Base-by-base conservation (phyloP, 345 rosid species). In the Eucalyptus marginata region DNA sequence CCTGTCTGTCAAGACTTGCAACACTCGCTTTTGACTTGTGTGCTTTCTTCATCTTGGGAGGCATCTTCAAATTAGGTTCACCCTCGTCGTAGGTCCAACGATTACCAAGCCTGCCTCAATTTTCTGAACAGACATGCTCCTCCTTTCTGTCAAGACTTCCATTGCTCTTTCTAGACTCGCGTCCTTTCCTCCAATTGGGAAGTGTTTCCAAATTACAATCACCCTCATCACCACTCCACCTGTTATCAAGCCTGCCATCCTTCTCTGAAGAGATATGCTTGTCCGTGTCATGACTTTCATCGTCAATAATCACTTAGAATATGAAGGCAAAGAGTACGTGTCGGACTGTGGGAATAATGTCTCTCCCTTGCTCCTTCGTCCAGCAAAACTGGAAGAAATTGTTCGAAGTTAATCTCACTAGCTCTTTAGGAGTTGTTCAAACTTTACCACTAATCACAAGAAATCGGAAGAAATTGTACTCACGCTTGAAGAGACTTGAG, bases 1-100 rank as follows among this genome's bases (percentile, higher is more conserved):
- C 93, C 88, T 90, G 93, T 86, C 91, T 91, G 88, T 90, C 95
- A 88, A 91, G 68, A 86, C 83, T 62, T 31, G 86, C 89, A 94
- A 87, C 88, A 64, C 83, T 76, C 15, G 47, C 83, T 76, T 4
- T 76, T 10, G 47, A 40, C 83, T 76, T 76, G 27, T 76, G 83
- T 22, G 3, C 47, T 40, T 76, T 76, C 83, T 76, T 76, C 83
- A 76, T 76, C 83, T 76, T 76, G 47, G 83, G 7, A 36, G 47
- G 27, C 83, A 76, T 40, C 83, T 76, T 76, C 47, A 76, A 76
- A 22, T 76, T 40, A 84, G 90, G 76, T 40, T 90, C 92, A 93
- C 92, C 91, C 88, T 93, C 88, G 29, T 88, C 87, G 80, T 90
- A 92, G 87, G 90, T 92, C 66, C 90, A 90, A 81, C 51, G 29